Base-by-base conservation (phyloP, 2,329 filamentous ascomycete genomes). In the Cercospora janseana region DNA sequence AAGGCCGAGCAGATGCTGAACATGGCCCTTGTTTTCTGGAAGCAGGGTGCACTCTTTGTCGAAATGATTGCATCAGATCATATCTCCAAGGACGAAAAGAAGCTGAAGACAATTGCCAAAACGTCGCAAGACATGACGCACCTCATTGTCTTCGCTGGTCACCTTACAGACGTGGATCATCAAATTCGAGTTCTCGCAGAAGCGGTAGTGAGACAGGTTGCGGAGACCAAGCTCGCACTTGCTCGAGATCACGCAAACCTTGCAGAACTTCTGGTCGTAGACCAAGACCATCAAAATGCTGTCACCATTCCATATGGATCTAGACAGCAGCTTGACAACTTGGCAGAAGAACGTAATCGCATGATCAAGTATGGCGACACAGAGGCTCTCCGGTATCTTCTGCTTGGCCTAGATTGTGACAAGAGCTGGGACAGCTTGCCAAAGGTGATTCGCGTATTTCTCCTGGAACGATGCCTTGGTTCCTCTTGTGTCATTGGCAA, bases 351-450 rank as follows among this genome's bases (percentile, higher is more conserved):
- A 24, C 28, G 47, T 3, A 21, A 15, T 2, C 37, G 47, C 10
- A 32, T 50, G 15, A 32, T 40, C 16, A 32, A 37, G 21, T 16
- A 43, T 12, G 23, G 40, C 24, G 31, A 45, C 12, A 18, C 35
- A 3, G 41, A 50, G 29, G 61, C 77, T 1, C 62, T 80, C 10
- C 67, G 69, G 13, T 70, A 74, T 47, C 62, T 60, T 2, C 49
- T 58, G 41, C 62, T 80, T 18, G 75, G 76, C 0, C 70, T 77
- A 23, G 70, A 79, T 31, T 70, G 69, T 40, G 76, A 80, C 46
- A 70, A 69, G 7, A 68, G 77, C 23, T 80, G 78, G 78, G 77
- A 80, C 28, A 64, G 60, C 18, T 62, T 80, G 8, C 75, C 77
- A 3, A 60, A 69, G 12, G 66, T 71, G 6, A 70, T 79, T 47